Evolutionary conservation across 768 basidiomycete species (phyloP), one percentile per base, ranked within the genome.

Genomic region (Auriscalpium orientale): DNA sequence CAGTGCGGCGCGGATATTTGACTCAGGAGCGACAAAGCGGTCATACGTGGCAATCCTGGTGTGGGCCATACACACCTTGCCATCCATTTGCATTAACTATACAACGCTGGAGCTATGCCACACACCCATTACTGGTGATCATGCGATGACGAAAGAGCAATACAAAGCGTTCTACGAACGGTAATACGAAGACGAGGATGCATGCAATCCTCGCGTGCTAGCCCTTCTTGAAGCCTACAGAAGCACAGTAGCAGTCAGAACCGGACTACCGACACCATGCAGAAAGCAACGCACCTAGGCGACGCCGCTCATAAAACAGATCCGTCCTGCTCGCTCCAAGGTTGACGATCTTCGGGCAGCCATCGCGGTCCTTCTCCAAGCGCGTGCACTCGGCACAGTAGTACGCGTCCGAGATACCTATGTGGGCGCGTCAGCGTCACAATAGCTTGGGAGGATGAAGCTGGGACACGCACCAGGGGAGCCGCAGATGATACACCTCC

Each of bases 331-430:
- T 90, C 9, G 93, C 93, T 56, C 94, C 94, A n/a, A 97, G 77
- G 67, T 97, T 95, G 59, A 95, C 92, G 65, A 95, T 93, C 81
- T 98, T 98, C 8, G 94, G 94, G 75, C 97, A 99, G 1, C 97
- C 97, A 70, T 99, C 97, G 37, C 97, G 78, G 65, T 98, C 95
- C 67, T 98, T 98, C 69, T 99, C 97, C 50, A 98, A 74, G 50
- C 95, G 78, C n/a, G 90, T 93, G 66, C 92, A 98, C 73, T 95
- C 94, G 1, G 95, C 95, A 61, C 97, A 99, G 66, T 99, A 99
- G 71, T 98, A 98, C 3, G 97, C 97, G 68, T 99, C 97, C 22
- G 95, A 98, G 51, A 99, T 97, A 66, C 95, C 95, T 95, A 54
- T 20, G 38, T 10, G 36, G 3, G 46, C 46, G 36, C 28, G 18